These are phyloP conservation scores for Claviceps purpurea DNA, from an alignment of 2,329 filamentous ascomycete species.

Conservation along the genomic window DNA sequence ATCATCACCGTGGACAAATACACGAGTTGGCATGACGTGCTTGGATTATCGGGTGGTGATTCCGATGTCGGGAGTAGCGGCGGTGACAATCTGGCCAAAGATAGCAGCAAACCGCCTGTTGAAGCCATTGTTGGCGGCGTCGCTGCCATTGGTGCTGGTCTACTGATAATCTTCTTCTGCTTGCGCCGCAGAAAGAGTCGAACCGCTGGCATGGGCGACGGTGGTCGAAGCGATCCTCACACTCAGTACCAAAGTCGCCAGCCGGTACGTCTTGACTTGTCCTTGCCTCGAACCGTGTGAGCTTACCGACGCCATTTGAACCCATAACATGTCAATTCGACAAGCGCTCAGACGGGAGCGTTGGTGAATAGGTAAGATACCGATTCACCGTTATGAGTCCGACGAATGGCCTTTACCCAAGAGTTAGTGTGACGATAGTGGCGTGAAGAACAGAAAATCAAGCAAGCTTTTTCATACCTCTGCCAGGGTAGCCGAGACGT, in stretches of 20 bases:
- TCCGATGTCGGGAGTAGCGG: background rate
- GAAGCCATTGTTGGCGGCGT: too few species aligned
- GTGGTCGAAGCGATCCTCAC: too few species aligned
- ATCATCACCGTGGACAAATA: slow-evolving; percentile 25
- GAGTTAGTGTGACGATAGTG: background rate
- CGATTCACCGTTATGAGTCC: slow-evolving; percentile 53
- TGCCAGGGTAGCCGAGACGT: slow-evolving; percentile 75
- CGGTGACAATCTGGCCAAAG: too few species aligned
- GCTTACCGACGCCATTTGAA: background rate
- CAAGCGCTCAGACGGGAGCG: slow-evolving; percentile 33
- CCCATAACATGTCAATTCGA: background rate
- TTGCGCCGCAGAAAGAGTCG: too few species aligned
- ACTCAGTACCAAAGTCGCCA: too few species aligned
- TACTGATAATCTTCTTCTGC: too few species aligned
- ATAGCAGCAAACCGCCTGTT: too few species aligned
- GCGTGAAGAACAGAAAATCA: background rate
- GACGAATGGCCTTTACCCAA: slow-evolving; percentile 43
- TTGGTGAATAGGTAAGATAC: slow-evolving; percentile 59
- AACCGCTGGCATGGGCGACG: too few species aligned
- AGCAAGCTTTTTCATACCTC: slow-evolving; percentile 26
- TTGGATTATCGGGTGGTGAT: background rate
- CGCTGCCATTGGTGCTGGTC: too few species aligned
- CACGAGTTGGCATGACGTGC: slow-evolving; percentile 22
- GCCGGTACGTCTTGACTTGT: too few species aligned
- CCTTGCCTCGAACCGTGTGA: background rate